phyloP scores from a whole-genome alignment of 805 yeast species.

The Cyberlindnera xylosilytica region DNA sequence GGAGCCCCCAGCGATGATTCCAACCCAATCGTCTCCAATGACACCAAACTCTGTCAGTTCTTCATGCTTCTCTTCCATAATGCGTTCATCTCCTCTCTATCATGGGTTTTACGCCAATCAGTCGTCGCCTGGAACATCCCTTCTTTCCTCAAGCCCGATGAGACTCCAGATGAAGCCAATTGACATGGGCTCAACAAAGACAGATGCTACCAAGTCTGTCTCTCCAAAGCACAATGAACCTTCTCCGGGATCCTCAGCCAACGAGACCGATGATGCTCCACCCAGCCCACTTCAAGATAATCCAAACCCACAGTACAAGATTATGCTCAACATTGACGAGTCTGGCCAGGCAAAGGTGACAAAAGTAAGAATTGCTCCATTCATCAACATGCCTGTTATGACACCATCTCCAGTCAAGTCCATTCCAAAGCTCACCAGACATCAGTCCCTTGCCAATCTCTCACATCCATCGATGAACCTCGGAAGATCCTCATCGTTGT shows the following conservation, averaged over 20 bases:
- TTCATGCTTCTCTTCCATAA: conserved; percentile 28
- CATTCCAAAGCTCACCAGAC: conserved; percentile 18
- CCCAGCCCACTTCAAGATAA: neutral
- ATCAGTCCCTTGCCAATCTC: conserved; percentile 19
- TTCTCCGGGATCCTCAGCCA: neutral
- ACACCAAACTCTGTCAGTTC: conserved; percentile 25
- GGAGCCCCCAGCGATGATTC: conserved; percentile 2
- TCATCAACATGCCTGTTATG: neutral
- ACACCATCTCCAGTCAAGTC: conserved; percentile 5
- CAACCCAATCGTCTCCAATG: conserved; percentile 24
- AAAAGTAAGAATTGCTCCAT: conserved; percentile 10
- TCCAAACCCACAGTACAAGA: conserved; percentile 9
- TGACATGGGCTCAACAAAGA: conserved; percentile 5
- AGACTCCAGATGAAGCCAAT: conserved; percentile 27
- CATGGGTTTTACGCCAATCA: conserved; percentile 27
- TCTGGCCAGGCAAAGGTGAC: conserved; percentile 25
- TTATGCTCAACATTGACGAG: conserved; percentile 25
- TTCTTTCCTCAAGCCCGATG: conserved; percentile 23
- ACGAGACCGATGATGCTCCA: neutral
- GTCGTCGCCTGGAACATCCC: conserved; percentile 21
- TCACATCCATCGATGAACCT: conserved; percentile 4
- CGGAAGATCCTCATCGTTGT: conserved; percentile 18
- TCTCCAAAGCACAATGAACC: neutral
- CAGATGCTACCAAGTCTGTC: conserved; percentile 1
- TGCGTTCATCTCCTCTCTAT: conserved; percentile 30